Evolutionary conservation across 2,329 filamentous ascomycete genomes (phyloP).

Genomic region (Fusarium stilboides): DNA sequence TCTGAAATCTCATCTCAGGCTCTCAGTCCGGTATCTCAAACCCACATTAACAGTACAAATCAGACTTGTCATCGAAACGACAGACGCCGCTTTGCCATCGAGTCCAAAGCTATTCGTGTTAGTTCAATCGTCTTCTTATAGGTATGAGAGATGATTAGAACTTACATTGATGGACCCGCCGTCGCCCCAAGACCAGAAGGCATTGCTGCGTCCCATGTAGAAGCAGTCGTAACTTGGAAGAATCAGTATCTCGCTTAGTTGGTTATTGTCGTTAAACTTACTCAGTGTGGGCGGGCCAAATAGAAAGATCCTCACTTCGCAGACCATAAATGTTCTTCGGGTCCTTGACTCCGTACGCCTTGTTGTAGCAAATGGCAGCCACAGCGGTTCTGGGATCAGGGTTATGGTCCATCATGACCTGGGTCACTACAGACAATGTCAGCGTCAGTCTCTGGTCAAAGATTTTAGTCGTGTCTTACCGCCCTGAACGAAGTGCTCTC

Average conservation of each 20-base stretch:
- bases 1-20: background rate
- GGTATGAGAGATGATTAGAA: background rate
- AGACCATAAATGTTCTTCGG: background rate
- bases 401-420: background rate
- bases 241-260: background rate
- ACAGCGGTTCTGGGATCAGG: background rate
- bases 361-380: background rate
- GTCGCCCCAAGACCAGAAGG: background rate
- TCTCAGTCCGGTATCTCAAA: no score
- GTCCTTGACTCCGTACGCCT: background rate
- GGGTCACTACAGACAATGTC: background rate
- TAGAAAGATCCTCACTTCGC: background rate
- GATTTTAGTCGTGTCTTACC: background rate
- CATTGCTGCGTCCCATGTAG: background rate
- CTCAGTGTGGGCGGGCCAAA: background rate
- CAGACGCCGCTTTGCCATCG: background rate
- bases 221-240: background rate
- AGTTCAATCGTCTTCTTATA: background rate
- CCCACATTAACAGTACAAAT: background rate
- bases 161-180: background rate
- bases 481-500: no score
- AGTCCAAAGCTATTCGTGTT: background rate
- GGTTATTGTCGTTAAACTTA: background rate
- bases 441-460: background rate
- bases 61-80: background rate